These are phyloP conservation scores for Fallopia convolvulus DNA, from an alignment of 148 eudicot species.

Conservation along the genomic window DNA sequence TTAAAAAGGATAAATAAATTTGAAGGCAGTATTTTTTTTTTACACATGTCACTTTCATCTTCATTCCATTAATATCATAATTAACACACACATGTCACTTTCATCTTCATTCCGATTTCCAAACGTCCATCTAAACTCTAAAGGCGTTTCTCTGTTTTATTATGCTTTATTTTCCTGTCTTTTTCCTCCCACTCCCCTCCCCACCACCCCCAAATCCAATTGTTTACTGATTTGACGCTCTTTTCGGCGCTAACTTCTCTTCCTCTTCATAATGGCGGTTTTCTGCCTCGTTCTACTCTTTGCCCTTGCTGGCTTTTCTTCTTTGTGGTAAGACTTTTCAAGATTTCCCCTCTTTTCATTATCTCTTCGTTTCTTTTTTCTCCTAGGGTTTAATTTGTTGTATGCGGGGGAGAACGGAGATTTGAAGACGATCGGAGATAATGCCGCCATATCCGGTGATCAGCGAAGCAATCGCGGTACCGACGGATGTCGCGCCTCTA, in stretches of 20 bases:
- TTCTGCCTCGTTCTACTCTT: background rate
- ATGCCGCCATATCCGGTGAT: background rate
- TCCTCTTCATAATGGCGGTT: background rate
- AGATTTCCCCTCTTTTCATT: background rate
- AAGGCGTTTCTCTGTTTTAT: too few species aligned
- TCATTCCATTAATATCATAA: too few species aligned
- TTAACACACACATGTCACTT: too few species aligned
- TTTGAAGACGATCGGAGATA: background rate
- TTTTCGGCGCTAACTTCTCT: background rate
- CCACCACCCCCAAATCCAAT: background rate
- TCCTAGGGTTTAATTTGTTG: too few species aligned
- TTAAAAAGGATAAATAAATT: too few species aligned
- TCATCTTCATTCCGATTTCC: too few species aligned
- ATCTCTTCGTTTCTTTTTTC: background rate
- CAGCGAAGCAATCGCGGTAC: background rate
- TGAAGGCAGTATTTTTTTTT: too few species aligned
- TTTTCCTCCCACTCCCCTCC: too few species aligned
- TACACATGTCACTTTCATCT: too few species aligned
- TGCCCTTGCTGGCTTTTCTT: background rate
- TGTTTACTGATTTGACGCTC: background rate
- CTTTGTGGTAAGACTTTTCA: background rate
- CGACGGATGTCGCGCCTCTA: conserved; percentile 1
- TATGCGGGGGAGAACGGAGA: background rate
- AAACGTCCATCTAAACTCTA: too few species aligned
- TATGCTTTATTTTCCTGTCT: background rate